Percentiles rank a stretch among this genome's conserved stretches.
Conservation (phyloP, 192 early-diverging fungal genomes). For the Chytriomyces sp. region DNA sequence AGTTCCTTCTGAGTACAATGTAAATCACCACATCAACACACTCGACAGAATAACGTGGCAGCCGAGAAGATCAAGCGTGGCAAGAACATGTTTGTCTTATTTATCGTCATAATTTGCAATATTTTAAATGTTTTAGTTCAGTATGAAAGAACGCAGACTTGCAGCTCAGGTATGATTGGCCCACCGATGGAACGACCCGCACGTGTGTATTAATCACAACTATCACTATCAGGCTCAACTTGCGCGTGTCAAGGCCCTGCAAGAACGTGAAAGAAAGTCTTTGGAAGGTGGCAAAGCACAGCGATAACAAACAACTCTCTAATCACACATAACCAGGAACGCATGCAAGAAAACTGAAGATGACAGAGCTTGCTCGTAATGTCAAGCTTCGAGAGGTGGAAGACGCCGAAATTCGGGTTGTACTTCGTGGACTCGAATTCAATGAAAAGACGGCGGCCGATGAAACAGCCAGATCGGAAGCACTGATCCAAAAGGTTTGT, state of each 20-base stretch:
- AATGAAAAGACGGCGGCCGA: neutral
- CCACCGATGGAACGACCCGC: neutral
- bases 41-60: neutral
- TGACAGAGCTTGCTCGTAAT: constrained; percentile 3
- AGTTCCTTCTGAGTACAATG: neutral
- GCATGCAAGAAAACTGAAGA: neutral
- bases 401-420: constrained; percentile 25
- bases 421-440: constrained; percentile 8
- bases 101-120: neutral
- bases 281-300: constrained; percentile 18
- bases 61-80: neutral
- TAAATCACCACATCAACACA: neutral
- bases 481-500: neutral
- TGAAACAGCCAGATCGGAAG: neutral
- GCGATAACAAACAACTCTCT: neutral
- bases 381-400: constrained; percentile 16
- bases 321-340: constrained; percentile 1
- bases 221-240: neutral
- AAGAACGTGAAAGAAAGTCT: constrained; percentile 12
- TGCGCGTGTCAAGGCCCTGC: neutral
- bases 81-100: neutral
- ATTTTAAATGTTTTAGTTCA: neutral
- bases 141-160: neutral
- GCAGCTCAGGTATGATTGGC: neutral
- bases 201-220: neutral